phyloP scores from a whole-genome alignment of 2,329 filamentous ascomycete genomes.

The Canariomyces notabilis region DNA sequence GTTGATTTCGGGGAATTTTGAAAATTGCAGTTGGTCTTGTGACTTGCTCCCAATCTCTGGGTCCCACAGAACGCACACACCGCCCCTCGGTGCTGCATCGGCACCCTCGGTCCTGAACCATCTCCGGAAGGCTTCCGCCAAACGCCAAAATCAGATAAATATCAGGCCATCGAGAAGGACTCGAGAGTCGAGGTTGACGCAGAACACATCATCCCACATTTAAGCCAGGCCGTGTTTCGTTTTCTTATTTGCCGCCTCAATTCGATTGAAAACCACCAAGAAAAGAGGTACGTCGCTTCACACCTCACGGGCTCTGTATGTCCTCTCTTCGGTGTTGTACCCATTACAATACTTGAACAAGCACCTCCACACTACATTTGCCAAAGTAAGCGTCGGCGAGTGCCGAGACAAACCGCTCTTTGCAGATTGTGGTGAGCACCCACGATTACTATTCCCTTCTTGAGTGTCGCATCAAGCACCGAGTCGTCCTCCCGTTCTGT shows the following conservation, averaged over 20 bases:
- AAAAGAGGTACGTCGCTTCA: neutral
- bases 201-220: neutral
- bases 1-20: constrained; percentile 1
- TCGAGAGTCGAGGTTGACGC: neutral
- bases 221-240: neutral
- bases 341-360: too few relatives aligned
- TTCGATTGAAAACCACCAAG: neutral
- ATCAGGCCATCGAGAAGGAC: neutral
- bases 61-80: constrained; percentile 19
- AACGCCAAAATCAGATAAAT: constrained; percentile 12
- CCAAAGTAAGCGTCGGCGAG: neutral
- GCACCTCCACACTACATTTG: too few relatives aligned
- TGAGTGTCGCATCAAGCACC: neutral
- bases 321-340: too few relatives aligned
- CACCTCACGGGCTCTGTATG: too few relatives aligned
- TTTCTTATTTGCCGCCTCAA: neutral
- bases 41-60: constrained; percentile 20
- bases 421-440: neutral
- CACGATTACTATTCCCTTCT: neutral
- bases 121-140: neutral
- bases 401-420: neutral
- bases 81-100: constrained; percentile 10
- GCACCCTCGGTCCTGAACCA: constrained; percentile 4
- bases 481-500: too few relatives aligned
- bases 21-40: constrained; percentile 22